phyloP scores from a whole-genome alignment of 2,329 filamentous ascomycete species.

The Fusarium chuoi region DNA sequence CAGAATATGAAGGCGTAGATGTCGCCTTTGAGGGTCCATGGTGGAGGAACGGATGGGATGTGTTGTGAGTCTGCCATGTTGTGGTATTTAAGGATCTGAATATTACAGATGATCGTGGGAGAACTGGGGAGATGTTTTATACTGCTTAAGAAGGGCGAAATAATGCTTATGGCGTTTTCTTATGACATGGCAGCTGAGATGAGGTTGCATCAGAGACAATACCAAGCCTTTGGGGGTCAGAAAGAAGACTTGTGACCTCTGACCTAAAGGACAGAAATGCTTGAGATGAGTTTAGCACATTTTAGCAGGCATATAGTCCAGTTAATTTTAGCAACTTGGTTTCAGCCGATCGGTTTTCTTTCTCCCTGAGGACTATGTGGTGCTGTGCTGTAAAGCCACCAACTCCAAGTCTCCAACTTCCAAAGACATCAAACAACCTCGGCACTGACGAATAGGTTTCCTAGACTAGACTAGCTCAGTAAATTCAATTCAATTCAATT shows the following conservation, averaged over 20 bases:
- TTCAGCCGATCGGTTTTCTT: background rate
- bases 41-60: constrained; percentile 45
- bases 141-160: background rate
- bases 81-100: background rate
- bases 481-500: background rate
- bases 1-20: constrained; percentile 58
- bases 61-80: constrained; percentile 1
- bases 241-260: background rate
- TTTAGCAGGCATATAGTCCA: too few relatives aligned
- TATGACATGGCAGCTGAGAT: background rate
- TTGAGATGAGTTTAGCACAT: background rate
- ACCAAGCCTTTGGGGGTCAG: background rate
- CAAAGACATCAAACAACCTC: background rate
- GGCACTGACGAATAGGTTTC: background rate
- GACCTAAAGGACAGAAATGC: background rate
- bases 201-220: background rate
- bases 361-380: background rate
- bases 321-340: background rate
- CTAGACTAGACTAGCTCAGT: background rate
- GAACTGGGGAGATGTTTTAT: background rate
- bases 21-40: constrained; percentile 59
- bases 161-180: background rate
- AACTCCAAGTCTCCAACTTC: background rate
- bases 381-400: background rate
- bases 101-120: background rate